Conservation (phyloP, 2,329 filamentous ascomycete genomes). For the Penicillium sp. region DNA sequence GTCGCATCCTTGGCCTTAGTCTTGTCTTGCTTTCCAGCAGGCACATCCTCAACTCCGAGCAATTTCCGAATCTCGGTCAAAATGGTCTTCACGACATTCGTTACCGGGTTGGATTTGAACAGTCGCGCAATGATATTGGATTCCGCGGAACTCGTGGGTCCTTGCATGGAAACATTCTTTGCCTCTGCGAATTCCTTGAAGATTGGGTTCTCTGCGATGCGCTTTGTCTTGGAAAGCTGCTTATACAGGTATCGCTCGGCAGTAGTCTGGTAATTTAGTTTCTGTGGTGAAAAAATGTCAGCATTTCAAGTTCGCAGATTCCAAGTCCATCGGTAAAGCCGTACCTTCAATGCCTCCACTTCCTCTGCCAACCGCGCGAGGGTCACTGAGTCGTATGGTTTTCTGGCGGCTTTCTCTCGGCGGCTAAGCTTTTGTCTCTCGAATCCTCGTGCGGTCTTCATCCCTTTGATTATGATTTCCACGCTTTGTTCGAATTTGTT, state of each 20-base stretch:
- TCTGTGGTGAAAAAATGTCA: slow-evolving; percentile 33
- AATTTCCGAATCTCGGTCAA: slow-evolving; percentile 42
- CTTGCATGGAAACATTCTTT: slow-evolving; percentile 38
- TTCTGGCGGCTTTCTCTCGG: slow-evolving; percentile 56
- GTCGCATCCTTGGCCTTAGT: slow-evolving; percentile 4
- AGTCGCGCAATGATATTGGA: slow-evolving; percentile 61
- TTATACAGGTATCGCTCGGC: slow-evolving; percentile 59
- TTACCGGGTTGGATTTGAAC: slow-evolving; percentile 61
- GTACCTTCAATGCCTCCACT: slow-evolving; percentile 58
- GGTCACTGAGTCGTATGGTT: slow-evolving; percentile 43
- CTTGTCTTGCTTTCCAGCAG: slow-evolving; percentile 17
- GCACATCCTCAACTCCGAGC: slow-evolving; percentile 36
- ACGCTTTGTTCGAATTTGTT: slow-evolving; percentile 53
- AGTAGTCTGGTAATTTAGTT: slow-evolving; percentile 51
- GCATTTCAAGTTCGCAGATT: background rate
- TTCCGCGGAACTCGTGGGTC: slow-evolving; percentile 47
- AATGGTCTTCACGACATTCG: slow-evolving; percentile 53
- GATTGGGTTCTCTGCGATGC: slow-evolving; percentile 52
- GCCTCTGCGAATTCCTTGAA: slow-evolving; percentile 45
- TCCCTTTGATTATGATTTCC: slow-evolving; percentile 51
- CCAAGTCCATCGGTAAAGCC: background rate
- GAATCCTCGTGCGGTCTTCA: slow-evolving; percentile 61
- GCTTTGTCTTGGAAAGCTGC: slow-evolving; percentile 58
- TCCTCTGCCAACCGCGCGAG: slow-evolving; percentile 54
- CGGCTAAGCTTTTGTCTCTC: slow-evolving; percentile 65